These are phyloP conservation scores for Pythium pyrilobum DNA, from an alignment of 352 stramenopile species.

Conservation along the genomic window DNA sequence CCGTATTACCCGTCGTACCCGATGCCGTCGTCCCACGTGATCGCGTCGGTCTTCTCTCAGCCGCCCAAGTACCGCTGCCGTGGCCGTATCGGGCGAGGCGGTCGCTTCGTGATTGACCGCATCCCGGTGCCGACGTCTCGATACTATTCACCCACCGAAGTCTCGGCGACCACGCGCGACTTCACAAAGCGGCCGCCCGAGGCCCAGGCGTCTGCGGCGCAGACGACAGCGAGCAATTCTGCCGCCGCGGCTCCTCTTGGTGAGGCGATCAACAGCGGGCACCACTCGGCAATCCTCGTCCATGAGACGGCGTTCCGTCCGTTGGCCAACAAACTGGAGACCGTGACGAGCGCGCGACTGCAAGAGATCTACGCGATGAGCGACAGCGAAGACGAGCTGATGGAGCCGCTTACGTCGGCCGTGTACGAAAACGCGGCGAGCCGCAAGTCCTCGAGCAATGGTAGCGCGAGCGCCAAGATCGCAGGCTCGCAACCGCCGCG, in stretches of 20 bases:
- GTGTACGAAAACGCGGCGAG: constrained; percentile 38
- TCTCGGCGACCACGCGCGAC: constrained; percentile 39
- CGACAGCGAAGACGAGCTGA: constrained; percentile 74
- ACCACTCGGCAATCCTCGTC: constrained; percentile 53
- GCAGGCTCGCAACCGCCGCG: constrained; percentile 20
- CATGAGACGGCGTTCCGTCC: constrained; percentile 60
- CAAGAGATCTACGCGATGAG: constrained; percentile 84
- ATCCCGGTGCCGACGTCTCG: constrained; percentile 48
- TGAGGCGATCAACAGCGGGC: constrained; percentile 41
- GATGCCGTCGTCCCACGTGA: constrained; percentile 46
- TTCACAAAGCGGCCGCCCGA: neutral
- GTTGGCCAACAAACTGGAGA: constrained; percentile 37
- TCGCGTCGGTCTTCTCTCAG: constrained; percentile 65
- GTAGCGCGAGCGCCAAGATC: constrained; percentile 19
- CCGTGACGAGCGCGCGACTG: constrained; percentile 48
- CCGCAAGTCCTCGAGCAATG: constrained; percentile 29
- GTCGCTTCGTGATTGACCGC: constrained; percentile 68
- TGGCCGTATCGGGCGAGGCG: constrained; percentile 64
- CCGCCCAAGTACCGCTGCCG: constrained; percentile 67
- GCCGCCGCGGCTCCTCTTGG: constrained; percentile 12
- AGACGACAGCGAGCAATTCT: neutral
- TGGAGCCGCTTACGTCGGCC: constrained; percentile 53
- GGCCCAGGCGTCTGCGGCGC: neutral
- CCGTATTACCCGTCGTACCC: constrained; percentile 66
- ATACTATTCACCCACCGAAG: constrained; percentile 50